Percentiles rank a stretch among this genome's conserved stretches.
Evolutionary conservation across 441 rosid species (phyloP).

Genomic region (Pelargonium fulgidum): DNA sequence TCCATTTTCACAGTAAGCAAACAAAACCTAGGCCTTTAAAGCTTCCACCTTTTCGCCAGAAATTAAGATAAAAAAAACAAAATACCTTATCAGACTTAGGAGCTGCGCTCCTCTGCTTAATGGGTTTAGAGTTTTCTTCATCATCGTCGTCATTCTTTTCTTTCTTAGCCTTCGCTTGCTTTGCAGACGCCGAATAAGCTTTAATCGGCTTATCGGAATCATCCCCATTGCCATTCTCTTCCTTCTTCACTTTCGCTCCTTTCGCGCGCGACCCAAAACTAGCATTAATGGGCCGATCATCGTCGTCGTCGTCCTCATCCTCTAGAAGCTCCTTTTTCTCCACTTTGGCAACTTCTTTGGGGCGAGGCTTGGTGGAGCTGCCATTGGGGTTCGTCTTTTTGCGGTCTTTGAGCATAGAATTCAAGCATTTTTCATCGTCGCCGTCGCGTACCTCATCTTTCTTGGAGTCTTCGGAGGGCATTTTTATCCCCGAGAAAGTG

Average conservation of each 20-base stretch:
- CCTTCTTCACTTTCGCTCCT: slow-evolving; percentile 5
- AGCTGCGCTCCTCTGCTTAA: background rate
- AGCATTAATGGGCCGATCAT: slow-evolving; percentile 28
- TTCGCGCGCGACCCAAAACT: slow-evolving; percentile 23
- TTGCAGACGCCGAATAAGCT: background rate
- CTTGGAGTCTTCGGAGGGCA: slow-evolving; percentile 60
- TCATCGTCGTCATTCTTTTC: background rate
- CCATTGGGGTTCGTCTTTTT: slow-evolving; percentile 43
- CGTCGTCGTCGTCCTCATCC: slow-evolving; percentile 17
- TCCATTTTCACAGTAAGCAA: slow-evolving; percentile 11
- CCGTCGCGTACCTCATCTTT: slow-evolving; percentile 32
- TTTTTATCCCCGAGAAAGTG: slow-evolving; percentile 20
- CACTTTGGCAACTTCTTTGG: slow-evolving; percentile 19
- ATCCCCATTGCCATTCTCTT: slow-evolving; percentile 1
- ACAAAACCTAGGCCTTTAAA: background rate
- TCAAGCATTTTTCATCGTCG: slow-evolving; percentile 40
- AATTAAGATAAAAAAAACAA: background rate
- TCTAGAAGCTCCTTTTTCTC: slow-evolving; percentile 33
- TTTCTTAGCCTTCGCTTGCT: no score
- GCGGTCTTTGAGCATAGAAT: slow-evolving; percentile 38
- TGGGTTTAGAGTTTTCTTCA: background rate
- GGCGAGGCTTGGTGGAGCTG: slow-evolving; percentile 20
- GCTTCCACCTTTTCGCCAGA: background rate
- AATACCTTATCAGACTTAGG: slow-evolving; percentile 35
- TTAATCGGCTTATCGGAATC: slow-evolving; percentile 4